Evolutionary conservation across 371 early-diverging fungal species (phyloP).

Genomic region (Mucor saturninus): DNA sequence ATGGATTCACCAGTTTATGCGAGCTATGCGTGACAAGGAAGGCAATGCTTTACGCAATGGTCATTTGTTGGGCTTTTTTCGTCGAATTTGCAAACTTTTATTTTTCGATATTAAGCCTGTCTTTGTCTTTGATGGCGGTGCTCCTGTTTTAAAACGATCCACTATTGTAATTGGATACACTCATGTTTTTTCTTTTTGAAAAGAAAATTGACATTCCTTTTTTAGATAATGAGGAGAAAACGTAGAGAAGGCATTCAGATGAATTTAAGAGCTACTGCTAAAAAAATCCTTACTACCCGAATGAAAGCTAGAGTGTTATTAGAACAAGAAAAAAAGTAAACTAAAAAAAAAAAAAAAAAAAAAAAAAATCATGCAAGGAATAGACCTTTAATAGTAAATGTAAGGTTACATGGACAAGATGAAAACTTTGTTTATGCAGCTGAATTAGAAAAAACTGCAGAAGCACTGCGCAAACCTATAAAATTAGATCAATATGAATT

Average conservation of each 20-base stretch:
- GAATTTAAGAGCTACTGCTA: slow-evolving; percentile 75
- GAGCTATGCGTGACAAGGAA: slow-evolving; percentile 88
- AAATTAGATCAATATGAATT: slow-evolving; percentile 81
- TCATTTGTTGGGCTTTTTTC: slow-evolving; percentile 92
- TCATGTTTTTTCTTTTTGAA: not conserved
- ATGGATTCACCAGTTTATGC: slow-evolving; percentile 96
- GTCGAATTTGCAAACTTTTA: slow-evolving; percentile 92
- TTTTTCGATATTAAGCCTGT: slow-evolving; percentile 91
- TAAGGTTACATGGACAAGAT: slow-evolving; percentile 17
- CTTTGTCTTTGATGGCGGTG: slow-evolving; percentile 95
- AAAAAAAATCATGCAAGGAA: slow-evolving; percentile 21
- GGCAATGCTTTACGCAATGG: slow-evolving; percentile 84
- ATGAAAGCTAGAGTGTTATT: slow-evolving; percentile 67
- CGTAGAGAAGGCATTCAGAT: slow-evolving; percentile 58
- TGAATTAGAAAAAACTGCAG: slow-evolving; percentile 34
- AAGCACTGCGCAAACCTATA: slow-evolving; percentile 40
- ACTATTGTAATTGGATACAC: slow-evolving; percentile 69
- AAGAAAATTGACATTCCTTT: not conserved
- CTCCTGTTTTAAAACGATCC: slow-evolving; percentile 81
- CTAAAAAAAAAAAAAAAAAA: not conserved
- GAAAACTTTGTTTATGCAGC: slow-evolving; percentile 47
- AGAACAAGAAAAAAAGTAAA: slow-evolving; percentile 50
- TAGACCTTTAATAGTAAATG: not conserved
- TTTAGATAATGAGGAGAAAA: slow-evolving; percentile 60
- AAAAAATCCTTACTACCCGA: slow-evolving; percentile 81